Evolutionary conservation across 208 protist species (phyloP), one percentile per base, ranked within the genome.

Genomic region (Crithidia acanthocephali): DNA sequence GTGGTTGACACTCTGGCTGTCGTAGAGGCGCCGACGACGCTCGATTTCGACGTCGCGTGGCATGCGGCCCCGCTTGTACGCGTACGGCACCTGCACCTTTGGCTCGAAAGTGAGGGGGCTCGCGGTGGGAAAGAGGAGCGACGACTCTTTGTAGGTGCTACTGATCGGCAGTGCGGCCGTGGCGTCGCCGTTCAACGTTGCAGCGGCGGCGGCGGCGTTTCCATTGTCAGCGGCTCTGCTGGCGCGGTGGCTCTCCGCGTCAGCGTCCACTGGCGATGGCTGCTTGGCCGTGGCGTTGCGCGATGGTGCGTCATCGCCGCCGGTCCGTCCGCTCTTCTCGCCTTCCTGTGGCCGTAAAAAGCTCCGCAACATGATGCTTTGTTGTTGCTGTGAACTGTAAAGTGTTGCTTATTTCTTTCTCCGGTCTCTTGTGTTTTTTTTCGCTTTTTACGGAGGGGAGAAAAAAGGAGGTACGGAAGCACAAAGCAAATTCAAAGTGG

Each of bases 31-130:
- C n/a, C 95, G 91, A 6, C 89, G 86, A 22, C 97, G 89, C 75
- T 99, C 97, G 51, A 99, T 96, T 60, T 98, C 92, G 58, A 99
- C 95, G 53, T 97, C 84, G 44, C 98, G 90, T 9, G 98, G 98
- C 51, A 98, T 91, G 27, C 87, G 72, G 10, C 96, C 97, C 6
- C 91, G 85, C 37, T 85, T 76, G 78, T 97, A 81, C 42, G 84
- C 84, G 79, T 92, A 99, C 25, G 96, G 96, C 15, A 98, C 90
- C 74, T 98, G 92, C 68, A 99, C 98, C 80, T 99, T 99, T 35
- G 98, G 98, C 80, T 99, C 97, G 68, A 98, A 94, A 57, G 89
- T 80, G 22, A 76, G 75, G 44, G 81, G 73, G 42, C 85, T 59
- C 45, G 93, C 93, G 32, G 94, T 89, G 2, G 84, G 81, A 64